Evolutionary conservation across 306 rosid species (phyloP), one percentile per base, ranked within the genome.

Genomic region (Corylus avellana): DNA sequence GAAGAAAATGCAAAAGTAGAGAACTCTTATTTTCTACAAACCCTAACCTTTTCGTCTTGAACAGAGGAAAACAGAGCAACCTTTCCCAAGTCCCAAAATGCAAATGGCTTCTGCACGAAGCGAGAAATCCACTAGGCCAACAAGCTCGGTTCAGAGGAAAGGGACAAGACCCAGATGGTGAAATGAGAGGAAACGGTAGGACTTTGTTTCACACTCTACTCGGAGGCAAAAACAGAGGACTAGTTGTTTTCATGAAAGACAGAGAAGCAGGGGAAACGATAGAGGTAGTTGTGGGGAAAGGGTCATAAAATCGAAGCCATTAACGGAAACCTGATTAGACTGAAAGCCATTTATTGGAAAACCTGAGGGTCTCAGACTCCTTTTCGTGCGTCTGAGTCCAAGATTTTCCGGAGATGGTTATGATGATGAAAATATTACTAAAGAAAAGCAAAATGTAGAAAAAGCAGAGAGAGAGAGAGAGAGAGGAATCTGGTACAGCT

Each of bases 251-350:
- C 76, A 64, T 51, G 78, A 27, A 71, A 58, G 66, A 75, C 35
- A 46, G 61, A 76, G 50, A 42, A 22, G 76, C 27, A 72, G 76
- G 72, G 69, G 25, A 51, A 74, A 56, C 73, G 68, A 75, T 72
- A 68, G 77, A 75, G 80, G 88, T 73, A 63, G 91, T 70, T 76
- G 75, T 77, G 79, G 79, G 50, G 6, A 64, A n/a, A 64, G 12
- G 25, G 80, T 83, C 72, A 84, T 81, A 47, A 81, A 82, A 58
- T 70, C 82, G n/a, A 79, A 69, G 49, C 62, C 86, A 82, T 85
- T 20, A 84, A 77, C 48, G 72, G 81, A 79, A 88, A 81, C 72
- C 79, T 62, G 84, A 79, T 76, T 18, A 25, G 76, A 29, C 49
- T 49, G 74, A 81, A 58, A 55, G 84, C 74, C 73, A 82, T 44